phyloP scores from a whole-genome alignment of 306 rosid species.

The Amphicarpaea edgeworthii region DNA sequence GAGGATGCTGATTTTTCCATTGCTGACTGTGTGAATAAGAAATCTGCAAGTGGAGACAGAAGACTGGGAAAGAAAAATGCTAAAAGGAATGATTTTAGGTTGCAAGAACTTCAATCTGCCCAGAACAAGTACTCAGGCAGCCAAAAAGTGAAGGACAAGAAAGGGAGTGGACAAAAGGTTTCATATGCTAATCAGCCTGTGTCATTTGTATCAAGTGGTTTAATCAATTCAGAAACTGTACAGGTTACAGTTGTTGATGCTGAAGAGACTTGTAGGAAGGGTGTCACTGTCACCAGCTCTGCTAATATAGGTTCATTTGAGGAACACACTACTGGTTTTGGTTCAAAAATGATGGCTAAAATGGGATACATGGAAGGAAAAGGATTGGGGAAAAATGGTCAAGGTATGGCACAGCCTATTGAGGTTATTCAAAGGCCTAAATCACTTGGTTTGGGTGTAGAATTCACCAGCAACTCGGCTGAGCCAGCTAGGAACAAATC shows the following conservation, averaged over 20 bases:
- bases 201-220: conserved; percentile 81
- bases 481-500: conserved; percentile 45
- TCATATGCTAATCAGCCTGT: conserved; percentile 76
- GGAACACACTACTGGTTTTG: conserved; percentile 92
- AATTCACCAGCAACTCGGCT: conserved; percentile 57
- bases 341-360: conserved; percentile 96
- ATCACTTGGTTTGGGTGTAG: conserved; percentile 91
- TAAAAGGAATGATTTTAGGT: conserved; percentile 50
- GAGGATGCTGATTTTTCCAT: conserved; percentile 76
- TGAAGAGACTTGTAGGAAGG: conserved; percentile 52
- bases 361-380: conserved; percentile 89
- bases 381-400: conserved; percentile 90
- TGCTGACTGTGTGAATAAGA: conserved; percentile 52
- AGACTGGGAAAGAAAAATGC: conserved; percentile 56
- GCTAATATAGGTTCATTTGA: conserved; percentile 71
- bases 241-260: conserved; percentile 48
- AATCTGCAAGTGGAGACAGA: conserved; percentile 48
- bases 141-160: conserved; percentile 59
- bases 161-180: conserved; percentile 53
- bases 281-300: conserved; percentile 41
- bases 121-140: conserved; percentile 53
- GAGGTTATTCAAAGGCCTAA: conserved; percentile 87
- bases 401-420: conserved; percentile 80
- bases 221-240: conserved; percentile 59
- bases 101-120: conserved; percentile 47